These are phyloP conservation scores for Cornus suecica DNA, from an alignment of 148 eudicot species.

Conservation along the genomic window DNA sequence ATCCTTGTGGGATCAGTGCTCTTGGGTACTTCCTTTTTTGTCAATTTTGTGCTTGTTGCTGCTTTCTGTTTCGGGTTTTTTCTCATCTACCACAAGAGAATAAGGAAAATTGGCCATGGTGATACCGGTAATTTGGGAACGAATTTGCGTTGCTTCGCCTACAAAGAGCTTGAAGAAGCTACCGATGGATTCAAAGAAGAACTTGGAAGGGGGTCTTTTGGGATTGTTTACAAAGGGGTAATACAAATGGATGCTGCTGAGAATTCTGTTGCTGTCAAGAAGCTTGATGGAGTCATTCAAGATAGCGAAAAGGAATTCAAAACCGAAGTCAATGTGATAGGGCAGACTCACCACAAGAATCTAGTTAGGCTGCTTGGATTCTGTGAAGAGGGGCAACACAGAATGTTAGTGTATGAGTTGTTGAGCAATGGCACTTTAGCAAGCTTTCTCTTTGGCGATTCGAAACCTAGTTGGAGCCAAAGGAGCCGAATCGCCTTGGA, in stretches of 20 bases:
- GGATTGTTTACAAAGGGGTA: conserved; percentile 47
- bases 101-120: not conserved
- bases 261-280: conserved; percentile 24
- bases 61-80: conserved; percentile 9
- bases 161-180: conserved; percentile 41
- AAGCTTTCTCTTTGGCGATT: conserved; percentile 29
- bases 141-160: conserved; percentile 29
- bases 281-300: conserved; percentile 20
- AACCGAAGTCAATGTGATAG: not conserved
- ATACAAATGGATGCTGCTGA: conserved; percentile 10
- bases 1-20: conserved; percentile 14
- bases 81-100: conserved; percentile 7
- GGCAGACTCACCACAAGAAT: conserved; percentile 40
- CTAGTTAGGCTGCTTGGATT: conserved; percentile 44
- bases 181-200: conserved; percentile 50
- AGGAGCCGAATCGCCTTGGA: conserved; percentile 29
- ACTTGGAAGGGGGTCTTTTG: conserved; percentile 34
- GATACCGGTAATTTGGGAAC: not conserved
- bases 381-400: conserved; percentile 46
- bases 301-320: conserved; percentile 32
- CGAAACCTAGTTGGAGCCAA: conserved; percentile 35
- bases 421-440: conserved; percentile 47
- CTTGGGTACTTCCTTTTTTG: conserved; percentile 13
- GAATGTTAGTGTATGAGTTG: conserved; percentile 45
- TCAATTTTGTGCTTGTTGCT: conserved; percentile 13